Percentiles rank a stretch among this genome's conserved stretches.
Evolutionary conservation across 2,329 filamentous ascomycete species (phyloP).

Genomic region (Colletotrichum lentis): DNA sequence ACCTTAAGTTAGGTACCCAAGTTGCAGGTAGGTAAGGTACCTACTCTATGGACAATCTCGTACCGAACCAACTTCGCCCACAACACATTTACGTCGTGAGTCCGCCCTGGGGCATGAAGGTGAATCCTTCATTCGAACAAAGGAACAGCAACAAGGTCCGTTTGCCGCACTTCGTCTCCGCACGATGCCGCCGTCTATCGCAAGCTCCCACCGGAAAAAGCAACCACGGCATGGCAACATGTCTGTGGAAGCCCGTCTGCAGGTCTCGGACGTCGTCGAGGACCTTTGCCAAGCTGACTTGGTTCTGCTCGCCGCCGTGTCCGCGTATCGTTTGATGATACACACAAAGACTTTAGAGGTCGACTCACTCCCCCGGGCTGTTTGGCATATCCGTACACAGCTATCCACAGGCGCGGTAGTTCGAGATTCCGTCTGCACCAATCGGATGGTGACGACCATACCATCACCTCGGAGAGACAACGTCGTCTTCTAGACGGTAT

Average conservation of each 20-base stretch:
- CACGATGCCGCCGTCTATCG: too few species aligned
- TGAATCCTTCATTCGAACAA: not conserved
- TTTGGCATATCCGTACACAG: too few species aligned
- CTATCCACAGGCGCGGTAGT: too few species aligned
- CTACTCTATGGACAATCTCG: too few species aligned
- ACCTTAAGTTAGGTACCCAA: too few species aligned
- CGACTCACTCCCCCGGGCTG: too few species aligned
- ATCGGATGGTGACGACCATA: not conserved
- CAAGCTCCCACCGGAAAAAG: not conserved
- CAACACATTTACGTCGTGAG: not conserved
- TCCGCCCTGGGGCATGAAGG: not conserved
- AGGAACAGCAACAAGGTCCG: not conserved
- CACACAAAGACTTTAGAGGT: not conserved
- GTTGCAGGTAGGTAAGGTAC: too few species aligned
- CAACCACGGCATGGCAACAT: not conserved
- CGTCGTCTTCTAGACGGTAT: slow-evolving; percentile 2
- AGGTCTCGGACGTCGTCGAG: not conserved
- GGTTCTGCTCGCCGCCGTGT: not conserved
- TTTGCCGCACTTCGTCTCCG: not conserved
- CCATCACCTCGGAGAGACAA: not conserved
- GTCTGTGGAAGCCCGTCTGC: not conserved
- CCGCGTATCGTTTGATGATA: not conserved
- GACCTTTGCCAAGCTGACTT: not conserved
- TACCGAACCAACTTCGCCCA: too few species aligned
- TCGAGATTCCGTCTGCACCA: not conserved